Evolutionary conservation across 2,329 filamentous ascomycete genomes (phyloP), one percentile per base, ranked within the genome.

Genomic region (Clarireedia sp.): DNA sequence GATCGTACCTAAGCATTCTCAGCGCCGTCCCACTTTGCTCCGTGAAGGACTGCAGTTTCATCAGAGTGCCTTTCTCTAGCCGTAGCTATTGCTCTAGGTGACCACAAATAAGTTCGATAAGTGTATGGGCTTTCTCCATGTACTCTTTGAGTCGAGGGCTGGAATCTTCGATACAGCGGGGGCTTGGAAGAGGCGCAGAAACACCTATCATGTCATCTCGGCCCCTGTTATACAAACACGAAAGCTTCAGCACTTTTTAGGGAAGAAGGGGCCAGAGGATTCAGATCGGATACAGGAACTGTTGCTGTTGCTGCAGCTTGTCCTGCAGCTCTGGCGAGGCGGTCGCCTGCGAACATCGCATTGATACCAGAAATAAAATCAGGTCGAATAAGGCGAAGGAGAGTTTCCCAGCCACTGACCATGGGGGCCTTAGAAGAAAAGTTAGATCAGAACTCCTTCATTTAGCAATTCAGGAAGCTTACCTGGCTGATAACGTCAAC

Each of bases 401-500:
- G 69, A 55, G 69, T 73, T n/a, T 60, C 59, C 63, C 63, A 71
- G 16, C 69, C 72, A 59, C 66, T 62, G n/a, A 70, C 67, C n/a
- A 60, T 65, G 21, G 70, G 68, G 2, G 21, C 48, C 36, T 50
- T 40, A 4, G 14, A 24, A 40, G 48, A 41, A 26, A 5, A 12
- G 24, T 49, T 49, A 49, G 3, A 7, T 17, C 14, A 9, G 1
- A 17, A 40, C 17, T 23, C 9, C 16, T 37, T 40, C 3, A 3
- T 14, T 48, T n/a, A 6, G 3, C 16, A 38, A 40, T 17, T 5
- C 0, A 24, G n/a, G 23, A 16, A 50, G 7, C 36, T 50, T 17
- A 66, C 67, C 56, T 73, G 71, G 47, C 59, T 64, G 14, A 74
- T 57, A 1, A 74, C 71, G 16, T 65, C 70, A 69, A 17, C 72